Percentiles rank a stretch among this genome's conserved stretches.
phyloP scores from a whole-genome alignment of 768 basidiomycete species.

The Termitomyces eurrhizus region DNA sequence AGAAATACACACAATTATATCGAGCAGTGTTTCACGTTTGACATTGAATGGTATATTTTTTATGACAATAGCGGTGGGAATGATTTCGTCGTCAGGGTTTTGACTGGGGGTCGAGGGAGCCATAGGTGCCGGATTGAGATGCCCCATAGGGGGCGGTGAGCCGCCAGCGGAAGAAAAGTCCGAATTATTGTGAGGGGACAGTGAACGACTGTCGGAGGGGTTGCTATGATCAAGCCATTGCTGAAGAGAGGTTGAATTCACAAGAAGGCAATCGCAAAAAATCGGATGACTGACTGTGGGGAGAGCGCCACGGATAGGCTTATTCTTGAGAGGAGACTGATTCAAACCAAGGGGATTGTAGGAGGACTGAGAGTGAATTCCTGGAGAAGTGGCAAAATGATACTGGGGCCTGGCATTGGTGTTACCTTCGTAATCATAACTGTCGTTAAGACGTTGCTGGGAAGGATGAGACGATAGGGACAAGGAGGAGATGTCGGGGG shows the following conservation, averaged over 20 bases:
- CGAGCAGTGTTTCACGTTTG: conserved; percentile 91
- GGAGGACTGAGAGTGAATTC: conserved; percentile 50
- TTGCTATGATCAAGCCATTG: conserved; percentile 79
- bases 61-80: conserved; percentile 98
- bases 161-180: conserved; percentile 87
- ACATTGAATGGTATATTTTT: conserved; percentile 99
- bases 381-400: conserved; percentile 64
- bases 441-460: conserved; percentile 81
- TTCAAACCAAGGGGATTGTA: conserved; percentile 54
- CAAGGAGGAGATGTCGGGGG: conserved; percentile 76
- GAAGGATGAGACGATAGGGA: conserved; percentile 69
- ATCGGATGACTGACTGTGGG: conserved; percentile 58
- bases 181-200: conserved; percentile 84
- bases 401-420: conserved; percentile 54
- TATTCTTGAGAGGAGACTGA: conserved; percentile 74
- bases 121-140: conserved; percentile 41
- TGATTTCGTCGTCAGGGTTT: conserved; percentile 82
- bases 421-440: conserved; percentile 78
- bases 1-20: conserved; percentile 79
- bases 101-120: conserved; percentile 47
- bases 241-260: conserved; percentile 34
- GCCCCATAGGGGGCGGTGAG: conserved; percentile 59
- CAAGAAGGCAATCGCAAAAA: conserved; percentile 15
- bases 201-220: conserved; percentile 65
- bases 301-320: conserved; percentile 64